phyloP scores from a whole-genome alignment of 2,329 filamentous ascomycete genomes.

The Exophiala mesophila region DNA sequence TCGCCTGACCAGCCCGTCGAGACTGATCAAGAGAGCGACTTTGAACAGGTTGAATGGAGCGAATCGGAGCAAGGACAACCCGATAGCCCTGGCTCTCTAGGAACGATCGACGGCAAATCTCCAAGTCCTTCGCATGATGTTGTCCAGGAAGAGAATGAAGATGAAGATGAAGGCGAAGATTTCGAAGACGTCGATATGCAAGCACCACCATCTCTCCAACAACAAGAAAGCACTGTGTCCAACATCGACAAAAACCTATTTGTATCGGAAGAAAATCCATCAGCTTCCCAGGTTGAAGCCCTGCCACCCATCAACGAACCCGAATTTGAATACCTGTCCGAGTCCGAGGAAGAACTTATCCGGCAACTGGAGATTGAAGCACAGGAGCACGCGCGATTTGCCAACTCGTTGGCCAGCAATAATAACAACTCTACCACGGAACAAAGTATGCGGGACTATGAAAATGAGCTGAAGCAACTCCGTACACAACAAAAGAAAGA shows the following conservation, averaged over 20 bases:
- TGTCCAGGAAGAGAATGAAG: constrained; percentile 18
- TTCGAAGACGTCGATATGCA: constrained; percentile 21
- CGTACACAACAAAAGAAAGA: constrained; percentile 96
- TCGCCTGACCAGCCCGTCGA: constrained; percentile 1
- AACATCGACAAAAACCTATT: not conserved
- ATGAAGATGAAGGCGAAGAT: constrained; percentile 21
- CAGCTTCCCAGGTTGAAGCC: not conserved
- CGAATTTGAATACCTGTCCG: constrained; percentile 59
- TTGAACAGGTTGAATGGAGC: constrained; percentile 30
- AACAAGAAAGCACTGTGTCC: constrained; percentile 18
- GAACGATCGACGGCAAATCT: constrained; percentile 7
- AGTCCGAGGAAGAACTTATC: constrained; percentile 85
- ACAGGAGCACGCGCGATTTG: constrained; percentile 90
- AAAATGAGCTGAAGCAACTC: constrained; percentile 78
- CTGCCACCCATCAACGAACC: constrained; percentile 26
- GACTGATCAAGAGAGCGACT: constrained; percentile 9
- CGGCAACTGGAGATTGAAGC: constrained; percentile 82
- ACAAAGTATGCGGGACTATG: constrained; percentile 73
- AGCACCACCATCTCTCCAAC: constrained; percentile 12
- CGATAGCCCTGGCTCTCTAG: constrained; percentile 16
- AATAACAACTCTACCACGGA: constrained; percentile 60
- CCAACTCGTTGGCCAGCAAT: constrained; percentile 72
- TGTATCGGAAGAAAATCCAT: constrained; percentile 23
- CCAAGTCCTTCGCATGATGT: not conserved
- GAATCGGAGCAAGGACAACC: constrained; percentile 29